phyloP scores from a whole-genome alignment of 345 rosid species.

The Turnera subulata region DNA sequence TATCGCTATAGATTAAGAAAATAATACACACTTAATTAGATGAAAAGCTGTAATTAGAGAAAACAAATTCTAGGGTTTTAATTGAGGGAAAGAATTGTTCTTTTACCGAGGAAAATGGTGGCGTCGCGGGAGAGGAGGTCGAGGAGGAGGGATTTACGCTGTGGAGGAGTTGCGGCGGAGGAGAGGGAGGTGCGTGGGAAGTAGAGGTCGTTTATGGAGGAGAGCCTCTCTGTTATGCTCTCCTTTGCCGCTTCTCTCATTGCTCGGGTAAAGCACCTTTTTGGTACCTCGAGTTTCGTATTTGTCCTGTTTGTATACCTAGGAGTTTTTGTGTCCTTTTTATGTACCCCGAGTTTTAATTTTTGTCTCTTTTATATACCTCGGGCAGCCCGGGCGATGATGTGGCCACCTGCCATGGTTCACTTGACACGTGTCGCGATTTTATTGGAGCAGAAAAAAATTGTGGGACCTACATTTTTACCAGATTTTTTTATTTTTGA shows the following conservation, averaged over 20 bases:
- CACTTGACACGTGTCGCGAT: no score
- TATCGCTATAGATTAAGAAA: constrained; percentile 52
- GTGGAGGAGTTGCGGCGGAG: constrained; percentile 44
- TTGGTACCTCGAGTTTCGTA: no score
- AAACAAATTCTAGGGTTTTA: neutral
- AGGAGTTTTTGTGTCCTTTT: no score
- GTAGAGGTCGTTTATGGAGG: constrained; percentile 64
- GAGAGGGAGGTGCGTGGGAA: constrained; percentile 75
- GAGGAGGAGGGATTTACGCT: constrained; percentile 73
- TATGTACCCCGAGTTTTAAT: no score
- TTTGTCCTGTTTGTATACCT: no score
- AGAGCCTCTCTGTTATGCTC: constrained; percentile 62
- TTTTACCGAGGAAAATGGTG: constrained; percentile 75
- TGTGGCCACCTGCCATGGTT: no score
- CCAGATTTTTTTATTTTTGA: no score
- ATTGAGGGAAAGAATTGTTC: neutral
- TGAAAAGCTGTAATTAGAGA: neutral
- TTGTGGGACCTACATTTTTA: no score
- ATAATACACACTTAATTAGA: neutral
- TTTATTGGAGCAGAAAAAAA: no score
- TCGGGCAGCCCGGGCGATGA: no score
- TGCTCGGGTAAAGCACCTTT: no score
- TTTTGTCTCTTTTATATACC: no score
- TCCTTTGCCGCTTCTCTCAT: constrained; percentile 44
- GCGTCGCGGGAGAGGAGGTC: constrained; percentile 85